Evolutionary conservation across 768 basidiomycete genomes (phyloP), one percentile per base, ranked within the genome.

Genomic region (Boletus eberwhitei): DNA sequence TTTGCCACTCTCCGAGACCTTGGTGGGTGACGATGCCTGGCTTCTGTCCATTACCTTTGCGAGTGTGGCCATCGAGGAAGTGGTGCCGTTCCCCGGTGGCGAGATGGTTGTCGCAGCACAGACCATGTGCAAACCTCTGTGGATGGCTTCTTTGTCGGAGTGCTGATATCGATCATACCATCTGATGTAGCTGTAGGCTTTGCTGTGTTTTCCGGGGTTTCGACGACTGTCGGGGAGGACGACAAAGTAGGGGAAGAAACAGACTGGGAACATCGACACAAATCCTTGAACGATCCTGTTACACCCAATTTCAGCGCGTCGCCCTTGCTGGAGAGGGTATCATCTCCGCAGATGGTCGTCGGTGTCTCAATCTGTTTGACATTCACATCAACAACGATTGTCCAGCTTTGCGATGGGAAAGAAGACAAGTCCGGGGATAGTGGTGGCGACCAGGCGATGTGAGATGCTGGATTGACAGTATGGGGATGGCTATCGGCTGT

Each of bases 331-430:
- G 16, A 11, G 2, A 38, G 17, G 4, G 21, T 13, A 8, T 19
- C 24, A 2, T 48, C 21, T 14, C 13, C 43, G 2, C 22, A 24
- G 24, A 32, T 17, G 8, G 7, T 29, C 29, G 8, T 29, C 29
- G 29, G 29, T 2, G 24, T 48, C 22, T 31, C 22, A 19, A 17
- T 22, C 12, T 13, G 37, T 21, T 53, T 37, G 13, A 35, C 13
- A 17, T 26, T 46, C 1, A 21, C 16, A 17, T 29, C 17, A 24
- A 39, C 19, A 16, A 52, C 34, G 3, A 53, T 34, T 0, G 35
- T 42, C 57, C 48, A 48, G 11, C 32, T 53, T 19, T 45, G 61
- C 1, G 57, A 59, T 9, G 44, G 57, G 37, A 48, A 52, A 1
- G 51, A 59, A 19, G 50, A 44, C 11, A 52, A 22, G 19, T 48